Evolutionary conservation across 2,329 filamentous ascomycete genomes (phyloP).

Genomic region (Penicillium oxalicum): DNA sequence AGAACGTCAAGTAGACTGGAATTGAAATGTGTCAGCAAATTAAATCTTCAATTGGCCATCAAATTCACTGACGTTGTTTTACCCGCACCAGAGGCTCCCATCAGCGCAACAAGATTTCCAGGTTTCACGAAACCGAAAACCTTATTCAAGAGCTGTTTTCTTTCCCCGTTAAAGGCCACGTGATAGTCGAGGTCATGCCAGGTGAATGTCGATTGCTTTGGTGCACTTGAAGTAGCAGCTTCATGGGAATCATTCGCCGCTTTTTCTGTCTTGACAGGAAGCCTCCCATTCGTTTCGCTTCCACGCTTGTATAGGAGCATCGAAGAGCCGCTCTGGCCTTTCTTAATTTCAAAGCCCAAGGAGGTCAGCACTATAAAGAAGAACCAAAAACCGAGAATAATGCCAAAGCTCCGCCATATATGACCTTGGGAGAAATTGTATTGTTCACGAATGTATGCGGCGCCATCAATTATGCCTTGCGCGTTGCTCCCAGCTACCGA

Average conservation of each 20-base stretch:
- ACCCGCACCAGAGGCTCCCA: conserved; percentile 73
- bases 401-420: conserved; percentile 68
- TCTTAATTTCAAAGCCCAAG: conserved; percentile 61
- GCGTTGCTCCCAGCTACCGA: conserved; percentile 27
- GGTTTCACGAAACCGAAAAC: conserved; percentile 67
- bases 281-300: conserved; percentile 16
- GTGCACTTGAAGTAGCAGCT: conserved; percentile 44
- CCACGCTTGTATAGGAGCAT: conserved; percentile 32
- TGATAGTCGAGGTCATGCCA: conserved; percentile 77
- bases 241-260: not conserved
- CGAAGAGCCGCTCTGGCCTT: conserved; percentile 26
- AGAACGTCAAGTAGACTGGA: conserved; percentile 39
- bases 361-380: conserved; percentile 71
- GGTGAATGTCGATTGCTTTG: conserved; percentile 64
- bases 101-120: conserved; percentile 68
- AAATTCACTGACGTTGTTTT: conserved; percentile 35
- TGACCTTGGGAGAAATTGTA: conserved; percentile 51
- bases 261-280: not conserved
- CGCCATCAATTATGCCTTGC: conserved; percentile 42
- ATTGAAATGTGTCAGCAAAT: not conserved
- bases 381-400: conserved; percentile 67
- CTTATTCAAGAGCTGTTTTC: conserved; percentile 50
- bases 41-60: not conserved
- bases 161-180: conserved; percentile 43
- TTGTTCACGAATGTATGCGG: conserved; percentile 48